Conservation (phyloP, 2,329 filamentous ascomycete species). For the Botryosphaeria dothidea region DNA sequence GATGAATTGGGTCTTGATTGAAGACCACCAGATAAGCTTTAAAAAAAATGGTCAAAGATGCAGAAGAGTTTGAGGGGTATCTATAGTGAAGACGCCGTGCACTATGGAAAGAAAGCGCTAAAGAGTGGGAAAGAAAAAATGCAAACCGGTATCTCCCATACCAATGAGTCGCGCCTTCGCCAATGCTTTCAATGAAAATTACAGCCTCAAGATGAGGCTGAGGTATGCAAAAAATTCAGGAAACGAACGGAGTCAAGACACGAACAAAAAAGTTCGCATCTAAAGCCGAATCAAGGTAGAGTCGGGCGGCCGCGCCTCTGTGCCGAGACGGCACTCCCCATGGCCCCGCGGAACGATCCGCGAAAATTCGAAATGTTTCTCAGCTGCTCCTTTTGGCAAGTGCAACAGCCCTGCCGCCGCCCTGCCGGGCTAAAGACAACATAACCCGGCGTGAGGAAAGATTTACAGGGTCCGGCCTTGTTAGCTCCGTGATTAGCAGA, state of each 20-base stretch:
- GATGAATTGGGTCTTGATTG: too few species aligned
- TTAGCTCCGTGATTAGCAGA: background rate
- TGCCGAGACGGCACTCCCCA: constrained; percentile 4
- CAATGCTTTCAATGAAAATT: background rate
- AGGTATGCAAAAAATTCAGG: background rate
- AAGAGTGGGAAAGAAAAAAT: too few species aligned
- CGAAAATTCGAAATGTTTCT: background rate
- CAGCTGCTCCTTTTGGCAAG: background rate
- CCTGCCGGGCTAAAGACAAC: background rate
- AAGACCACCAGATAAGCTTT: too few species aligned
- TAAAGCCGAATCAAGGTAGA: background rate
- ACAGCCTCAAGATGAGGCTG: background rate
- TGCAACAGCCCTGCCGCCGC: background rate
- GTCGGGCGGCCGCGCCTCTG: background rate
- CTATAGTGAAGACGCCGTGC: too few species aligned
- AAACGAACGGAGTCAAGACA: background rate
- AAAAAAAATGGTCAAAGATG: too few species aligned
- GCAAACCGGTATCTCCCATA: too few species aligned
- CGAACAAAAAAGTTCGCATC: background rate
- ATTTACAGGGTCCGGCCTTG: background rate
- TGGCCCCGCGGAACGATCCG: background rate
- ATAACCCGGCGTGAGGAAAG: background rate
- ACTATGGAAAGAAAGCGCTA: too few species aligned
- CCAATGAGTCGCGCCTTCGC: background rate
- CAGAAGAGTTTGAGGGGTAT: too few species aligned